Conservation (phyloP, 2,329 filamentous ascomycete species). For the Penicillium hordei region DNA sequence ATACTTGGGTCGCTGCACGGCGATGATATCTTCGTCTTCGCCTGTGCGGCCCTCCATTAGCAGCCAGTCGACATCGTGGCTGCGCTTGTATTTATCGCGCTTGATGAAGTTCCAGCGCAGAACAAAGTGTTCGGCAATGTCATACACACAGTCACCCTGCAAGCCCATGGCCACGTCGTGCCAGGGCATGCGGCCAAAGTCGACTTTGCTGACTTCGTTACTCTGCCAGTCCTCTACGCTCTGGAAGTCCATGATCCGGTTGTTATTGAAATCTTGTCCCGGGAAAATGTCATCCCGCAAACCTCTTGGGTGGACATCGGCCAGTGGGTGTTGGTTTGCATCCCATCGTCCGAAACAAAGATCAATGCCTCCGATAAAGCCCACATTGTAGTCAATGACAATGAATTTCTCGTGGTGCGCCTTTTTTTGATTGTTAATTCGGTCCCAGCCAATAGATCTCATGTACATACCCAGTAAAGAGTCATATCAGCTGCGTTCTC, state of each 20-base stretch:
- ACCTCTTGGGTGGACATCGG: constrained; percentile 83
- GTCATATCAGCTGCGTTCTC: constrained; percentile 96
- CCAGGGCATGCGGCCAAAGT: constrained; percentile 96
- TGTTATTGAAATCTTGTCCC: constrained; percentile 98
- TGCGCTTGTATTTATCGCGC: constrained; percentile 95
- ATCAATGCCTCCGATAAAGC: constrained; percentile 92
- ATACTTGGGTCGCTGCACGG: constrained; percentile 83
- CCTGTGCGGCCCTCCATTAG: constrained; percentile 72
- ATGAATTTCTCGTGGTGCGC: constrained; percentile 98
- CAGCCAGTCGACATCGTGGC: constrained; percentile 80
- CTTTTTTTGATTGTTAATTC: constrained; percentile 31
- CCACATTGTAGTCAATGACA: constrained; percentile 85
- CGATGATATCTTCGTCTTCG: constrained; percentile 79
- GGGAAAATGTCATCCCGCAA: constrained; percentile 84
- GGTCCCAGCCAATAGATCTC: not conserved
- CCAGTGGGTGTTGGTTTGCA: constrained; percentile 74
- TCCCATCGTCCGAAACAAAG: constrained; percentile 97
- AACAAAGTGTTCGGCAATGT: constrained; percentile 94
- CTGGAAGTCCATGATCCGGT: constrained; percentile 92
- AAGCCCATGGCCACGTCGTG: constrained; percentile 92
- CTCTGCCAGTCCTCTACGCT: constrained; percentile 88
- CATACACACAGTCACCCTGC: constrained; percentile 85
- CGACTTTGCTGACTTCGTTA: constrained; percentile 87
- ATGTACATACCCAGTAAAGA: constrained; percentile 70
- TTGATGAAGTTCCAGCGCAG: constrained; percentile 96